Percentiles rank a stretch among this genome's conserved stretches.
Conservation (phyloP, 257 asterid genomes). For the Solanum arcanum region DNA sequence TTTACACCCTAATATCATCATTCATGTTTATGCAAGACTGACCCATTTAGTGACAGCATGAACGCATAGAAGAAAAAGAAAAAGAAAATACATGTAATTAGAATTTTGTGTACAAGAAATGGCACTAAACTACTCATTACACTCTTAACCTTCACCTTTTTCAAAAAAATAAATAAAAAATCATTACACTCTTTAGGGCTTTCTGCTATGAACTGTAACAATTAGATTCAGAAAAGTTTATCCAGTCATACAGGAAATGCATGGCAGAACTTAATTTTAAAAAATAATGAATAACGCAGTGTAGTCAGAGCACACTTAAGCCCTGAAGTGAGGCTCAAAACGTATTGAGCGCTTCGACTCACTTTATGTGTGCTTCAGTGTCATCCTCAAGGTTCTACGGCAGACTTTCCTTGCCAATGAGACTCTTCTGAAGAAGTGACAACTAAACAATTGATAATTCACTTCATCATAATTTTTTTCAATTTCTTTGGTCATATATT, state of each 20-base stretch:
- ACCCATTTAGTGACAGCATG: neutral
- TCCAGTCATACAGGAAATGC: neutral
- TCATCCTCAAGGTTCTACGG: neutral
- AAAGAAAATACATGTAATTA: neutral
- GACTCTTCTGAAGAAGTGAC: neutral
- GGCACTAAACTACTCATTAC: neutral
- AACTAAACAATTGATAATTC: neutral
- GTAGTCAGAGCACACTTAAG: neutral
- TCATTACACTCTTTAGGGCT: neutral
- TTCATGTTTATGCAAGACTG: neutral
- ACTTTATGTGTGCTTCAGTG: neutral
- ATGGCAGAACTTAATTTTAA: neutral
- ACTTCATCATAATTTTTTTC: neutral
- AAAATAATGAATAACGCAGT: neutral
- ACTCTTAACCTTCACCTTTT: neutral
- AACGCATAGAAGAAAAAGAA: neutral
- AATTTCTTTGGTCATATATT: neutral
- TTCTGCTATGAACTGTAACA: neutral
- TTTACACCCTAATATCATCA: neutral
- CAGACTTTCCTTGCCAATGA: neutral
- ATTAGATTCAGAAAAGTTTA: neutral
- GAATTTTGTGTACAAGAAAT: neutral
- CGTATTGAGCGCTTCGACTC: neutral
- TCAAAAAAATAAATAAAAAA: neutral
- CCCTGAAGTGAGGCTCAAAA: neutral